Conservation (phyloP, 495 filamentous ascomycete genomes). For the Aspergillus nanangensis region DNA sequence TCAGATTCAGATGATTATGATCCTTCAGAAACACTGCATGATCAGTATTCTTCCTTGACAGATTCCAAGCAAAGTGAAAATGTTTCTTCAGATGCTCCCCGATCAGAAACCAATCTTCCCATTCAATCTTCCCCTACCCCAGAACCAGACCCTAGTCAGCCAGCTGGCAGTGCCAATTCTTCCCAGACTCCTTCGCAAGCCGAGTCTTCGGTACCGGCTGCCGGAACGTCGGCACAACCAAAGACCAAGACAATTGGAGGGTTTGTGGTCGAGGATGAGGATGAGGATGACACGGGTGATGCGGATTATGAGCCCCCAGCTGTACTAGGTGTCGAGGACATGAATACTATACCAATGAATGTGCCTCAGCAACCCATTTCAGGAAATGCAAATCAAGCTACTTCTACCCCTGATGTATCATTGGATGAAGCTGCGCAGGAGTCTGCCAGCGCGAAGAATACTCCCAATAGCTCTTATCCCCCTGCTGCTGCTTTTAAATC, state of each 20-base stretch:
- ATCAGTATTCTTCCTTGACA: slow-evolving; percentile 32
- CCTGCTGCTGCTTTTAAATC: slow-evolving; percentile 46
- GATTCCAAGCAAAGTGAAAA: slow-evolving; percentile 24
- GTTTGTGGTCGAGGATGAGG: slow-evolving; percentile 75
- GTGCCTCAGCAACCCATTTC: slow-evolving; percentile 48
- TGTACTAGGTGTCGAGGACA: slow-evolving; percentile 43
- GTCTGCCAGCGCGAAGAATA: slow-evolving; percentile 48
- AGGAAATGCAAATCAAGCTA: slow-evolving; percentile 54
- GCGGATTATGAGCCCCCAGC: slow-evolving; percentile 53
- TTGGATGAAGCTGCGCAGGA: slow-evolving; percentile 49
- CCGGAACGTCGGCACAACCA: slow-evolving; percentile 30
- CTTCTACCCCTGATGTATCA: slow-evolving; percentile 56
- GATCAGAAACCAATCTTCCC: slow-evolving; percentile 17
- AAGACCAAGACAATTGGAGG: slow-evolving; percentile 73
- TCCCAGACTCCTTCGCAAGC: slow-evolving; percentile 33
- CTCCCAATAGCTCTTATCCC: slow-evolving; percentile 49
- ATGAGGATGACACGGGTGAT: slow-evolving; percentile 46
- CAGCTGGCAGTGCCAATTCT: slow-evolving; percentile 20
- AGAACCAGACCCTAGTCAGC: slow-evolving; percentile 26
- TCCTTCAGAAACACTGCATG: slow-evolving; percentile 45
- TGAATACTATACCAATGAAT: slow-evolving; percentile 42
- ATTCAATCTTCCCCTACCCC: slow-evolving; percentile 18
- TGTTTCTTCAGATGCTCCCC: slow-evolving; percentile 14
- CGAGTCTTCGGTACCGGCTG: slow-evolving; percentile 35
- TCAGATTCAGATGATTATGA: slow-evolving; percentile 53